Conservation (phyloP, 306 rosid species). For the Hylodesmum podocarpum region DNA sequence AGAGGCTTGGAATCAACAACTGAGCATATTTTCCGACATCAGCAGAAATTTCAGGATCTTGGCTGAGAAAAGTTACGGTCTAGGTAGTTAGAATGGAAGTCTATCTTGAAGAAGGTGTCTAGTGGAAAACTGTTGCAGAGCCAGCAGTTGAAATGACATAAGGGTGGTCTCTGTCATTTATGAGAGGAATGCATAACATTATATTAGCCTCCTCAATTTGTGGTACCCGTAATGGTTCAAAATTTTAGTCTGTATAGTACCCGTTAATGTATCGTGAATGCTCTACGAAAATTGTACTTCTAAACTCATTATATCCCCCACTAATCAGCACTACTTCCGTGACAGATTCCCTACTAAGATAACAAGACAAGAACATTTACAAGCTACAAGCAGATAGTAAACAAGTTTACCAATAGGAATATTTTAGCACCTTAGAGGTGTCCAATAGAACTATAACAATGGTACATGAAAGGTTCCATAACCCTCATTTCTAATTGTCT, state of each 20-base stretch:
- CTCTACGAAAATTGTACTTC: conserved; percentile 18
- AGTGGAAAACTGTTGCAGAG: conserved; percentile 27
- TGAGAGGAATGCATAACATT: conserved; percentile 17
- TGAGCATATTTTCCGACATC: no score
- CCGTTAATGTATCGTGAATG: no score
- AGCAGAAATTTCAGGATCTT: no score
- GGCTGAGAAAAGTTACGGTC: no score
- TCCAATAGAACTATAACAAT: conserved; percentile 28
- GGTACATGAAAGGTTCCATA: conserved; percentile 14
- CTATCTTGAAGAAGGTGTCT: no score
- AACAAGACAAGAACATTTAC: conserved; percentile 18
- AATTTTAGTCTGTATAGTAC: conserved; percentile 38
- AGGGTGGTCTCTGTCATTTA: conserved; percentile 20
- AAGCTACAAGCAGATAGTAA: conserved; percentile 14
- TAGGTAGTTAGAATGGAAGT: no score
- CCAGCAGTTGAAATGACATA: conserved; percentile 33
- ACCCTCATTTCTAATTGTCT: conserved; percentile 38
- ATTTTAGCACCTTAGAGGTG: conserved; percentile 34
- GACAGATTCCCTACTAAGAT: conserved; percentile 16
- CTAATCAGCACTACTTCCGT: conserved; percentile 30
- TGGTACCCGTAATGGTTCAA: conserved; percentile 28
- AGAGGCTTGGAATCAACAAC: no score
- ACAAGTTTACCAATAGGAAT: conserved; percentile 33
- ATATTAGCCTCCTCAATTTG: conserved; percentile 34
- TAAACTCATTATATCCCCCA: conserved; percentile 34